Conservation (phyloP, 2,329 filamentous ascomycete genomes). For the Diaporthe ilicicola region DNA sequence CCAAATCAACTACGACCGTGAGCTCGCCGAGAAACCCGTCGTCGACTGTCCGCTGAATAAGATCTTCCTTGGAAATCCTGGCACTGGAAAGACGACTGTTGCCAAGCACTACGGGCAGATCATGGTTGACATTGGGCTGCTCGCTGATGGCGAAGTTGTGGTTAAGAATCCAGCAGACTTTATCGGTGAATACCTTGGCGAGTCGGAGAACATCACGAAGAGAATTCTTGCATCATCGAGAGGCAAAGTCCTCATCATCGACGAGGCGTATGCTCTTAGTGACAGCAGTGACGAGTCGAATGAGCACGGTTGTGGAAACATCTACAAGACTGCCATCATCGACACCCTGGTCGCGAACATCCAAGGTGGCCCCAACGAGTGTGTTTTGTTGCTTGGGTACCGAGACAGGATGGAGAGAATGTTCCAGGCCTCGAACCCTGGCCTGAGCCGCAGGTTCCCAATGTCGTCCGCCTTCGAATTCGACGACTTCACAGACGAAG, state of each 20-base stretch:
- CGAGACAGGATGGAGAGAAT: constrained; percentile 74
- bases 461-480: constrained; percentile 71
- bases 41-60: constrained; percentile 71
- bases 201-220: constrained; percentile 77
- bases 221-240: constrained; percentile 70
- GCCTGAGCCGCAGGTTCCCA: constrained; percentile 72
- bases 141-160: constrained; percentile 73
- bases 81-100: constrained; percentile 80
- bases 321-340: constrained; percentile 70
- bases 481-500: constrained; percentile 70
- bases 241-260: constrained; percentile 82
- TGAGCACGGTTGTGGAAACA: constrained; percentile 37
- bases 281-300: constrained; percentile 43
- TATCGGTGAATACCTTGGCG: constrained; percentile 68
- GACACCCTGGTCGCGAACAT: constrained; percentile 80
- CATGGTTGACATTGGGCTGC: constrained; percentile 70
- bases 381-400: constrained; percentile 76
- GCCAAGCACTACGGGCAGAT: constrained; percentile 77
- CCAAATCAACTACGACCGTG: constrained; percentile 70
- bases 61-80: constrained; percentile 76
- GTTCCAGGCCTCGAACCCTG: constrained; percentile 79
- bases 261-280: constrained; percentile 78
- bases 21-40: constrained; percentile 66
- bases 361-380: constrained; percentile 74
- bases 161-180: constrained; percentile 80